Percentiles rank a stretch among this genome's conserved stretches.
These are phyloP conservation scores for Pseudomassariella vexata DNA, from an alignment of 2,329 filamentous ascomycete species.

Conservation along the genomic window DNA sequence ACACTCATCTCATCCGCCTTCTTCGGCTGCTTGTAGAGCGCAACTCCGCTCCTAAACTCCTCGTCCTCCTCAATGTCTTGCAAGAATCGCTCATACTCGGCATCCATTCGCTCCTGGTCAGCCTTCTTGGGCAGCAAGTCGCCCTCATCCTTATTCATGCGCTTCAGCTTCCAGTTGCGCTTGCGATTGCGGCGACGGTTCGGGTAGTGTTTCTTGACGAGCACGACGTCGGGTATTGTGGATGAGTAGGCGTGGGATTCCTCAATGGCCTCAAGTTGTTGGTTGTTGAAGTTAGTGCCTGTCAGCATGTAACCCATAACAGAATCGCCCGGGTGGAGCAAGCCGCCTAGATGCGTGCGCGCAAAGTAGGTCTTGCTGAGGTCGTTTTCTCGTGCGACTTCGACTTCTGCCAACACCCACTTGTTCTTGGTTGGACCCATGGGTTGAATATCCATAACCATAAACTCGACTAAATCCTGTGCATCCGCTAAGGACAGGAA, in stretches of 20 bases:
- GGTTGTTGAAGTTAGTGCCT: constrained; percentile 44
- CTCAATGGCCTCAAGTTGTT: constrained; percentile 55
- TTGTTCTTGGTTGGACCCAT: constrained; percentile 70
- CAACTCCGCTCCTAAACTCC: constrained; percentile 77
- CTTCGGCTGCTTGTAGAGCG: constrained; percentile 71
- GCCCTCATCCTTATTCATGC: constrained; percentile 84
- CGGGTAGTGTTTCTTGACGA: constrained; percentile 96
- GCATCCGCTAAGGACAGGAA: constrained; percentile 81
- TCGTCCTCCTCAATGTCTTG: constrained; percentile 93
- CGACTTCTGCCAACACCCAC: constrained; percentile 80
- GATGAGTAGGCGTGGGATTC: constrained; percentile 68
- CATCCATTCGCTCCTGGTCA: constrained; percentile 82
- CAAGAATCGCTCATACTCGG: constrained; percentile 96
- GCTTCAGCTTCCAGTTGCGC: constrained; percentile 91
- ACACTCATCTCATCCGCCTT: constrained; percentile 62
- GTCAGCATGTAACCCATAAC: constrained; percentile 91
- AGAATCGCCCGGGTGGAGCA: constrained; percentile 84
- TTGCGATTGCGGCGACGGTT: constrained; percentile 72
- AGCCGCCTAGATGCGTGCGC: constrained; percentile 79
- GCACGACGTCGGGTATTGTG: constrained; percentile 81
- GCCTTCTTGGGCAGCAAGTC: constrained; percentile 81
- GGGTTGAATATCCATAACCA: constrained; percentile 90
- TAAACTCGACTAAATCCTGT: constrained; percentile 81
- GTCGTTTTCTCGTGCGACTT: constrained; percentile 80
- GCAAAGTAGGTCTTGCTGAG: constrained; percentile 85